Evolutionary conservation across 2,329 filamentous ascomycete genomes (phyloP).

Genomic region (Colletotrichum kahawae): DNA sequence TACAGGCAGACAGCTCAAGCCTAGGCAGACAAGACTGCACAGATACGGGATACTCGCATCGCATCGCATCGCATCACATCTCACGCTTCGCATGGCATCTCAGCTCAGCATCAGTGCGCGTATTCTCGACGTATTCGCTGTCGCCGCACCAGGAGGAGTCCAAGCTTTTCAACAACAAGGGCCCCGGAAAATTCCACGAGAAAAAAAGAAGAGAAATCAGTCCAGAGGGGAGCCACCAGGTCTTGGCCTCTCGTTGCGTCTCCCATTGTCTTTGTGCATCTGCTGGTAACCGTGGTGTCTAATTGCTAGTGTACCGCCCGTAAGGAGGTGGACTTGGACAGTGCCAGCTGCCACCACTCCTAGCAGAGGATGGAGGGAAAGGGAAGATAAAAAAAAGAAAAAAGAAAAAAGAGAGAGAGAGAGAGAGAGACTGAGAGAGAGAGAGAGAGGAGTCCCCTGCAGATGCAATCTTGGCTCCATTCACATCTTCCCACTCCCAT

Average conservation of each 20-base stretch:
- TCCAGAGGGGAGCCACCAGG: background rate
- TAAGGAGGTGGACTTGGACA: background rate
- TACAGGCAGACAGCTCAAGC: background rate
- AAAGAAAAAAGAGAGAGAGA: too few species aligned
- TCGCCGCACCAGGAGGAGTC: background rate
- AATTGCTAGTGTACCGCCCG: background rate
- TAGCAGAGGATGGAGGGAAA: background rate
- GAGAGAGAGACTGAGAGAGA: background rate
- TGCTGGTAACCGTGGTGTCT: background rate
- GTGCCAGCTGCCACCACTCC: background rate
- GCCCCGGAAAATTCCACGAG: background rate
- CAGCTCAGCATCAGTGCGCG: background rate
- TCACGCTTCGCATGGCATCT: background rate
- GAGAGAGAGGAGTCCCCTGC: background rate
- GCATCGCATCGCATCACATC: background rate
- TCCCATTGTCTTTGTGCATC: background rate
- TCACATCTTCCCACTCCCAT: conserved; percentile 12
- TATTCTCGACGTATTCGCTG: conserved; percentile 1
- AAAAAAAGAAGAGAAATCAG: background rate
- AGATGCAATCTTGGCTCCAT: conserved; percentile 16
- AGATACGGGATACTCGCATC: background rate
- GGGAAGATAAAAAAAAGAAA: too few species aligned
- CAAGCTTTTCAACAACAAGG: background rate
- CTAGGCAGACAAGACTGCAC: background rate
- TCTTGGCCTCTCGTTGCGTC: background rate